Base-by-base conservation (phyloP, 2,329 filamentous ascomycete genomes). In the Colletotrichum siamense region DNA sequence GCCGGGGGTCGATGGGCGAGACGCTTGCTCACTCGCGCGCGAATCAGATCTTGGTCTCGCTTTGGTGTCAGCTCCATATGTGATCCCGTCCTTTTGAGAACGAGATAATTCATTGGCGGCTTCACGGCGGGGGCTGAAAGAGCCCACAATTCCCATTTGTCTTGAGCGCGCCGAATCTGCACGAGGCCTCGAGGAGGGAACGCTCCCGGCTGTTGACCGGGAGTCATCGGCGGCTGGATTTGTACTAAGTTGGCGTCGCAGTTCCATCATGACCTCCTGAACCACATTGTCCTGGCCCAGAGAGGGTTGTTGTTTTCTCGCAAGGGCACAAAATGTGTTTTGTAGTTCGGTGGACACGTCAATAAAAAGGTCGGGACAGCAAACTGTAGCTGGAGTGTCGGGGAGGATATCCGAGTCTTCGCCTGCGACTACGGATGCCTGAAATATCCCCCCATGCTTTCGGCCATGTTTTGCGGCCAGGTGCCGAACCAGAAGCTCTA, bases 271-370 rank as follows among this genome's bases (percentile, higher is more conserved):
- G 30, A 91, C 86, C 24, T 85, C 85, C 72, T 88, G 85, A 8
- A 87, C 80, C 9, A 92, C 86, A 52, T 82, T 82, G 22, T 90
- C 87, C 34, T 86, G 82, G 22, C 84, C 82, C 24, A 92, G 80
- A 4, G 83, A 80, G 18, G 81, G 80, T 28, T 87, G 84, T 10
- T 81, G 82, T 66, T 82, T 84, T 77, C 89, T 85, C 7, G 86
- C 83, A 4, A 91, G 80, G 4, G 87, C 84, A 78, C 90, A 92
- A 76, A 92, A 92, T 9, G 84, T 85, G 64, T 82, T 83, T 24
- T 87, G 84, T 13, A 92, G 82, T 77, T 89, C 88, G 26, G 87
- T 82, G 4, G 86, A 86, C 12, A 88, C 85, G 76, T 92, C 89
- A 8, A 85, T 77, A 22, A 83, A 79, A 24, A 92, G 83, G 65